phyloP scores from a whole-genome alignment of 306 rosid species.

The Prunus armeniaca region DNA sequence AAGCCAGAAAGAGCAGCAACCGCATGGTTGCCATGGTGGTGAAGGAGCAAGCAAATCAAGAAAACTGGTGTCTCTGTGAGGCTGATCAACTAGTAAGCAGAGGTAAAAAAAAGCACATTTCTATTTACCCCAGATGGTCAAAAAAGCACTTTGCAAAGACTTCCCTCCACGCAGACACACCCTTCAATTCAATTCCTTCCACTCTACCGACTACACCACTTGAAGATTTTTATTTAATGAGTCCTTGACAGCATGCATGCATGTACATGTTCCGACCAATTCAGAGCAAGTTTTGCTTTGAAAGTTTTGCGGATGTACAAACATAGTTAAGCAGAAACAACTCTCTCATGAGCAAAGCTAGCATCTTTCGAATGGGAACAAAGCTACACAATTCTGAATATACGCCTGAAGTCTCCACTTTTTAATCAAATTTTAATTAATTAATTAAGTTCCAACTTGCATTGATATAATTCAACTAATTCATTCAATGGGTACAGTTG shows the following conservation, averaged over 20 bases:
- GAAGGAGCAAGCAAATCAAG: background rate
- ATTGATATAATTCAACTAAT: background rate
- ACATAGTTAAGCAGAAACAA: background rate
- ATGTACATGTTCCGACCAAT: background rate
- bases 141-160: background rate
- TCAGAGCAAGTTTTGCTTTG: background rate
- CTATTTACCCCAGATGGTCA: no score
- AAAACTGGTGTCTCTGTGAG: background rate
- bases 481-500: conserved; percentile 7
- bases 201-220: background rate
- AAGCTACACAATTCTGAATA: no score
- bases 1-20: conserved; percentile 48
- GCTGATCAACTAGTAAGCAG: background rate
- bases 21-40: conserved; percentile 33
- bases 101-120: no score
- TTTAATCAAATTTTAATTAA: no score
- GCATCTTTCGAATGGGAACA: background rate
- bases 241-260: background rate
- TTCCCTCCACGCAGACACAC: background rate
- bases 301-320: background rate
- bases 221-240: background rate
- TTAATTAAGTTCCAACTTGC: background rate
- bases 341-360: background rate
- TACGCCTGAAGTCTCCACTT: background rate
- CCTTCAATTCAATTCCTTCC: background rate